phyloP scores from a whole-genome alignment of 73 alveolate genomes.

The Tetrahymena malaccensis region DNA sequence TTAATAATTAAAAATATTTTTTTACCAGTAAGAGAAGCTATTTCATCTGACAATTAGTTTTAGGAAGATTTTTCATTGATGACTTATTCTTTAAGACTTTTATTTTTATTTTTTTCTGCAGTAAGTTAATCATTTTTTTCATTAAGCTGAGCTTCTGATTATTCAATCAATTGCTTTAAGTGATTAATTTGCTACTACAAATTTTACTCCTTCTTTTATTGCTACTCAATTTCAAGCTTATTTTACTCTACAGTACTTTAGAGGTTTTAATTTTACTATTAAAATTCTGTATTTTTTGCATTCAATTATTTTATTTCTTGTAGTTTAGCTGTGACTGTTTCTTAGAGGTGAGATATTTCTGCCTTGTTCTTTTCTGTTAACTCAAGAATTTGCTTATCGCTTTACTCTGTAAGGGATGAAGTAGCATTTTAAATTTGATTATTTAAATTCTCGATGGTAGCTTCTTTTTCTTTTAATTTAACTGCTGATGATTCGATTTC shows the following conservation, averaged over 20 bases:
- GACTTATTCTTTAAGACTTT: background rate
- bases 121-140: background rate
- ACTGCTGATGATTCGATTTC: background rate
- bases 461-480: background rate
- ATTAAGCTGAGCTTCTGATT: background rate
- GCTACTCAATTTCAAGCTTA: background rate
- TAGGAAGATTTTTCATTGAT: background rate
- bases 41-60: background rate
- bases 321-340: background rate
- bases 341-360: background rate
- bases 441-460: background rate
- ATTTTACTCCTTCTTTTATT: background rate
- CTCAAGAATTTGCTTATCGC: background rate
- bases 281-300: background rate
- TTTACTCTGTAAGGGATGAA: background rate
- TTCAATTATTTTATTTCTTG: background rate
- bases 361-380: background rate
- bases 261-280: background rate
- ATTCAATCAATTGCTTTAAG: background rate
- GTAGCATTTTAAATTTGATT: background rate
- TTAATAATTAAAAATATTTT: background rate
- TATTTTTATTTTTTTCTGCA: background rate
- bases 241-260: background rate
- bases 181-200: background rate
- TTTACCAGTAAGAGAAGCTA: background rate